Evolutionary conservation across 495 filamentous ascomycete species (phyloP).

Genomic region (Hypoxylon crocopeplum): DNA sequence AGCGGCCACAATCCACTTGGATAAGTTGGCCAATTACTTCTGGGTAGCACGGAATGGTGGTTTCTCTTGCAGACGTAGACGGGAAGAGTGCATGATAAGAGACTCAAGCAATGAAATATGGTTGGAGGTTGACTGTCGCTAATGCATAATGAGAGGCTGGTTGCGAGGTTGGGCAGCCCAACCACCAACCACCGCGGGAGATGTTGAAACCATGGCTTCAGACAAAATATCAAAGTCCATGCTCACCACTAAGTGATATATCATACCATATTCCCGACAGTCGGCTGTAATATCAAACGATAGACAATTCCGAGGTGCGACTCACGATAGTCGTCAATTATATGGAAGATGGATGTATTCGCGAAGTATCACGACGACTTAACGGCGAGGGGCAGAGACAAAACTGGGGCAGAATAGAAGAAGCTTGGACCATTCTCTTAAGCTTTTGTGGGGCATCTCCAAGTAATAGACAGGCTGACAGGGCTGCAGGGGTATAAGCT

Average conservation of each 20-base stretch:
- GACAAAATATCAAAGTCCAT: not conserved
- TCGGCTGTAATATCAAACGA: not conserved
- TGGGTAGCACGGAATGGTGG: conserved; percentile 21
- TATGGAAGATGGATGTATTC: not conserved
- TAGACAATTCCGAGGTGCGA: not conserved
- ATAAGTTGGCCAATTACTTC: conserved; percentile 30
- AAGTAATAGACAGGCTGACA: too few species aligned
- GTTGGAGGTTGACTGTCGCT: conserved; percentile 25
- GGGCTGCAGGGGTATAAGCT: too few species aligned
- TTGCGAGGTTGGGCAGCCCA: conserved; percentile 32
- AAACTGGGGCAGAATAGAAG: not conserved
- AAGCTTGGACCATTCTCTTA: conserved; percentile 13
- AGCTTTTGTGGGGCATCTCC: too few species aligned
- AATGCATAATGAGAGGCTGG: conserved; percentile 29
- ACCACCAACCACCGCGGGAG: conserved; percentile 16
- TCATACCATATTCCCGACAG: not conserved
- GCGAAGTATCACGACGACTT: too few species aligned
- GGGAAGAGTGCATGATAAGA: conserved; percentile 28
- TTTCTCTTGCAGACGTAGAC: conserved; percentile 12
- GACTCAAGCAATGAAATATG: conserved; percentile 27
- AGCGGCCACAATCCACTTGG: conserved; percentile 27
- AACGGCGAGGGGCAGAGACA: not conserved
- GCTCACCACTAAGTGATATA: not conserved
- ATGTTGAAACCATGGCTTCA: conserved; percentile 17
- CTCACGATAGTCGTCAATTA: not conserved